These are phyloP conservation scores for Musa schizocarpa DNA, from an alignment of 176 grass and related monocot genomes.

Conservation along the genomic window DNA sequence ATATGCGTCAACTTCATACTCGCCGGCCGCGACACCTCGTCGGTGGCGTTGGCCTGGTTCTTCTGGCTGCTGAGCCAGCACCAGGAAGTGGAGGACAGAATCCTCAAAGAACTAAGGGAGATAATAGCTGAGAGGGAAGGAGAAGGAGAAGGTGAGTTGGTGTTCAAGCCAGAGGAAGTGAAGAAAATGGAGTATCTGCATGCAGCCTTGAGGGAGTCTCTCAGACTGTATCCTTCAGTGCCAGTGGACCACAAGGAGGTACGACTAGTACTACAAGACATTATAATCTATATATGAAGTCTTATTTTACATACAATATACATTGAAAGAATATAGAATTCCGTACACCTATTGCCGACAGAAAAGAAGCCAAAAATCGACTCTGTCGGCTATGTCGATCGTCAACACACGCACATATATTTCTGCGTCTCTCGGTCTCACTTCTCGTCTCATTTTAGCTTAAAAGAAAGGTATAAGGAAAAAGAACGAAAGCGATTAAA, in stretches of 20 bases:
- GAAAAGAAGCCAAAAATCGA: no score
- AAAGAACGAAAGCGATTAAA: no score
- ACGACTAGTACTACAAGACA: no score
- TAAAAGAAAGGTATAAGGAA: no score
- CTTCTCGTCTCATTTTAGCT: no score
- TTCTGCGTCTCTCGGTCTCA: no score
- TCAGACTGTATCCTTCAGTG: slow-evolving; percentile 78
- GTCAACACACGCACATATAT: no score
- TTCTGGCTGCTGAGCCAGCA: slow-evolving; percentile 77
- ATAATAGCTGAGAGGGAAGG: slow-evolving; percentile 28
- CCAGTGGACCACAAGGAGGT: slow-evolving; percentile 99
- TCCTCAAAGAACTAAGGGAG: slow-evolving; percentile 52
- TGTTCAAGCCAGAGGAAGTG: slow-evolving; percentile 78
- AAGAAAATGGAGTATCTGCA: slow-evolving; percentile 95
- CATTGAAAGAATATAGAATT: no score
- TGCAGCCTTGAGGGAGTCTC: slow-evolving; percentile 83
- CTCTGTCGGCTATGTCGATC: no score
- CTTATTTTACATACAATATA: no score
- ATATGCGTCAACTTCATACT: slow-evolving; percentile 97
- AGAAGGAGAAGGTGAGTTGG: slow-evolving; percentile 31
- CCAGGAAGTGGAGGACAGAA: slow-evolving; percentile 46
- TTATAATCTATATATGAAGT: no score
- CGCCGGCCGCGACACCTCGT: slow-evolving; percentile 89
- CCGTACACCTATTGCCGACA: no score
- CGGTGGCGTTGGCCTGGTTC: slow-evolving; percentile 93